Evolutionary conservation across 495 filamentous ascomycete genomes (phyloP).

Genomic region (Neurospora africana): DNA sequence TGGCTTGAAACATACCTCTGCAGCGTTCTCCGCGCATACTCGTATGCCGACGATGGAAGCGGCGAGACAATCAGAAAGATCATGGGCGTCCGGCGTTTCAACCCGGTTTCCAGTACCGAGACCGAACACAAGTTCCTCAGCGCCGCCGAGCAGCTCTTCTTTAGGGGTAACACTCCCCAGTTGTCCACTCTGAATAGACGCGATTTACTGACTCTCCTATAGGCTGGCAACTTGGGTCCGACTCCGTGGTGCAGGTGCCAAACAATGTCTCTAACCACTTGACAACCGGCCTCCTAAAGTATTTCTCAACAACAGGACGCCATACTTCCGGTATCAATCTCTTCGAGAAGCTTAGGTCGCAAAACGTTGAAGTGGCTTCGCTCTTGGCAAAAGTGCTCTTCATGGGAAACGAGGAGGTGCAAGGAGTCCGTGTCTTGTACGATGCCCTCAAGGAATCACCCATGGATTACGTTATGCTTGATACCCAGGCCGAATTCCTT

Average conservation of each 20-base stretch:
- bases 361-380: conserved; percentile 88
- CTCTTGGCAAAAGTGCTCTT: conserved; percentile 81
- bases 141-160: conserved; percentile 89
- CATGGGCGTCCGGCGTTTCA: conserved; percentile 87
- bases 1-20: conserved; percentile 98
- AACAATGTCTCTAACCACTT: conserved; percentile 96
- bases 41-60: conserved; percentile 88
- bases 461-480: conserved; percentile 92
- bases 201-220: conserved; percentile 4
- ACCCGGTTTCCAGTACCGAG: conserved; percentile 93
- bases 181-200: background rate
- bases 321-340: conserved; percentile 95
- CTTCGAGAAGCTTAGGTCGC: conserved; percentile 87
- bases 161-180: conserved; percentile 56
- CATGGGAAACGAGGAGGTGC: conserved; percentile 90
- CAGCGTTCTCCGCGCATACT: conserved; percentile 83
- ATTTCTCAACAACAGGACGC: conserved; percentile 90
- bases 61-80: conserved; percentile 90
- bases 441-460: conserved; percentile 81
- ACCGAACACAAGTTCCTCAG: conserved; percentile 94
- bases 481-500: conserved; percentile 89
- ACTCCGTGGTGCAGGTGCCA: conserved; percentile 93
- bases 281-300: conserved; percentile 82
- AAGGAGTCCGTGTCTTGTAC: conserved; percentile 78
- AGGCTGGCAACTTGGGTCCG: conserved; percentile 94